Evolutionary conservation across 2,329 filamentous ascomycete genomes (phyloP), one percentile per base, ranked within the genome.

Genomic region (Lachnellula subtilissima): DNA sequence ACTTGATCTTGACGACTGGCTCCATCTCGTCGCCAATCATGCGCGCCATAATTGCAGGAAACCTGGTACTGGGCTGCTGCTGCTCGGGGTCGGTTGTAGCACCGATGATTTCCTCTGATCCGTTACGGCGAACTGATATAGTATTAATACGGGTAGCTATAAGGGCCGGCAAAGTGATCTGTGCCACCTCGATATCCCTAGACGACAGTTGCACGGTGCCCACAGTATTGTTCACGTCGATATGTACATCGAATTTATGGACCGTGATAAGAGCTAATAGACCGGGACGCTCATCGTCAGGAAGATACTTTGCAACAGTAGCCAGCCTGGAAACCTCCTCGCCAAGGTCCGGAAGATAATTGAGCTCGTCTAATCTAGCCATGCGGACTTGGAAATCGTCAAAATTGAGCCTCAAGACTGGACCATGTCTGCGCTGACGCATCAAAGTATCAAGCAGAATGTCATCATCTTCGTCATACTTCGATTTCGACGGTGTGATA

Each of bases 1-100:
- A 74, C 69, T 96, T 95, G 56, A 97, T 71, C 70, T 95, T 96
- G 62, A 97, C 77, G 6, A 90, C 85, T 0, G 95, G 93, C 61
- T 97, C 93, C 74, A 95, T 89, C 69, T 97, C 93, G 69, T 97
- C 92, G 0, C 91, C 91, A 62, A 99, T 89, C 74, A 96, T 88
- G 50, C 94, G 83, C 57, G 89, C 83, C 86, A 96, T 96, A 52
- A 97, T 71, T 61, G 92, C 89, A 0, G 86, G 85, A 1, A 82
- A 74, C 61, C 65, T 61, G n/a, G 53, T 51, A 40, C 59, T 60
- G 15, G 60, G 53, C 22, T 69, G 64, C 45, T 64, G 62, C n/a
- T 66, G 48, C 25, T 64, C 64, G 37, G 63, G 55, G 55, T 66
- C 61, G 25, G 64, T 70, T 4, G 69, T 68, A 17, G 78, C 84